Percentiles rank a stretch among this genome's conserved stretches.
These are phyloP conservation scores for Colletotrichum eremochloae DNA, from an alignment of 2,329 filamentous ascomycete species.

Conservation along the genomic window DNA sequence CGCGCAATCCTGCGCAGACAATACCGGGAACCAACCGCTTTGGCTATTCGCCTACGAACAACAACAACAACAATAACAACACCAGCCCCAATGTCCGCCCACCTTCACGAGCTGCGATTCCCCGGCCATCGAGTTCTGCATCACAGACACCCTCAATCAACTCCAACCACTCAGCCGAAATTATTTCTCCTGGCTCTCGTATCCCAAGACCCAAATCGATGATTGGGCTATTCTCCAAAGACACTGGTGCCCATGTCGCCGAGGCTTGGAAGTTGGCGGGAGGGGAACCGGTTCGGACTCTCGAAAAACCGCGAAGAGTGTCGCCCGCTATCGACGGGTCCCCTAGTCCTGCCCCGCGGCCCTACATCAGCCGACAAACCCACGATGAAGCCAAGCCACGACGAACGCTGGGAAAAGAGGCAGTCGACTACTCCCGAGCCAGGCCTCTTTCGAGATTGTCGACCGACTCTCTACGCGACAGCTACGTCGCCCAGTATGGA, in stretches of 20 bases:
- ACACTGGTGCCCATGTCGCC: conserved; percentile 52
- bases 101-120: conserved; percentile 45
- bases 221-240: conserved; percentile 41
- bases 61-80: conserved; percentile 12
- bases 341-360: conserved; percentile 65
- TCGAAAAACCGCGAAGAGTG: conserved; percentile 48
- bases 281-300: conserved; percentile 47
- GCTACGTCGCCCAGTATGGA: conserved; percentile 43
- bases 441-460: conserved; percentile 43
- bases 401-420: conserved; percentile 48
- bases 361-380: conserved; percentile 54
- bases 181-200: conserved; percentile 48
- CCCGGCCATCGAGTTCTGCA: conserved; percentile 41
- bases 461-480: conserved; percentile 44
- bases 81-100: neutral
- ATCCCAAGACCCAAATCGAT: conserved; percentile 51
- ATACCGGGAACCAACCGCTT: conserved; percentile 39
- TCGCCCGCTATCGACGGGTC: conserved; percentile 56
- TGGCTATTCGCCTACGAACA: conserved; percentile 42
- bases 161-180: conserved; percentile 38
- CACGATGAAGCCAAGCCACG: conserved; percentile 51
- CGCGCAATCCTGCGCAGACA: conserved; percentile 23
- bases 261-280: conserved; percentile 59
- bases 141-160: conserved; percentile 40
- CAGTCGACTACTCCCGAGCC: conserved; percentile 49